Conservation (phyloP, 257 asterid species). For the Catharanthus roseus region DNA sequence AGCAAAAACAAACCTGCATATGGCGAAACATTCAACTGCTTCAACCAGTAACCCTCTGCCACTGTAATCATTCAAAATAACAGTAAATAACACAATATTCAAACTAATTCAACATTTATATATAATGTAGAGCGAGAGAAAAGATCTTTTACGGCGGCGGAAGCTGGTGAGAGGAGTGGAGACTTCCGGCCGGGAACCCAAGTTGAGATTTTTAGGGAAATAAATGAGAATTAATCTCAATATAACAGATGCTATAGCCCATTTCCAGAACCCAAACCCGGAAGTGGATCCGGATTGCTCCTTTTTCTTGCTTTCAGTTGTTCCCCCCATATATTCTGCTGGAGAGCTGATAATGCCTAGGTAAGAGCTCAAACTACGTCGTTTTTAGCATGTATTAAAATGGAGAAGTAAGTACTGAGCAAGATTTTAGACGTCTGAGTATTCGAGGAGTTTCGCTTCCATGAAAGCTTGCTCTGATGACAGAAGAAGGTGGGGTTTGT, state of each 20-base stretch:
- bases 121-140: background rate
- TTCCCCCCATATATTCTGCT: constrained; percentile 5
- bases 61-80: constrained; percentile 35
- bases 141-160: constrained; percentile 59
- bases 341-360: background rate
- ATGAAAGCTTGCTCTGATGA: background rate
- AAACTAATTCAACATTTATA: too few species aligned
- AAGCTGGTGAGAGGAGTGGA: constrained; percentile 96
- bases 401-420: background rate
- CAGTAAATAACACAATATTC: background rate
- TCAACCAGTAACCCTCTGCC: constrained; percentile 94
- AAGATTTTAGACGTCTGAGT: background rate
- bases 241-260: constrained; percentile 58
- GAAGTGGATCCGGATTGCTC: constrained; percentile 18
- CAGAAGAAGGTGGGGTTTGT: background rate
- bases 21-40: constrained; percentile 79
- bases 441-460: background rate
- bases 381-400: background rate
- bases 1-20: constrained; percentile 61
- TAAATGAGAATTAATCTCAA: constrained; percentile 62
- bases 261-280: constrained; percentile 55
- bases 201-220: constrained; percentile 64
- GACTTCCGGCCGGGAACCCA: constrained; percentile 90
- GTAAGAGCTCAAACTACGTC: background rate
- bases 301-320: constrained; percentile 17